A percentile compares a stretch with the other conserved stretches of the same genome.
phyloP scores from a whole-genome alignment of 306 rosid genomes.

The Alnus rubra region DNA sequence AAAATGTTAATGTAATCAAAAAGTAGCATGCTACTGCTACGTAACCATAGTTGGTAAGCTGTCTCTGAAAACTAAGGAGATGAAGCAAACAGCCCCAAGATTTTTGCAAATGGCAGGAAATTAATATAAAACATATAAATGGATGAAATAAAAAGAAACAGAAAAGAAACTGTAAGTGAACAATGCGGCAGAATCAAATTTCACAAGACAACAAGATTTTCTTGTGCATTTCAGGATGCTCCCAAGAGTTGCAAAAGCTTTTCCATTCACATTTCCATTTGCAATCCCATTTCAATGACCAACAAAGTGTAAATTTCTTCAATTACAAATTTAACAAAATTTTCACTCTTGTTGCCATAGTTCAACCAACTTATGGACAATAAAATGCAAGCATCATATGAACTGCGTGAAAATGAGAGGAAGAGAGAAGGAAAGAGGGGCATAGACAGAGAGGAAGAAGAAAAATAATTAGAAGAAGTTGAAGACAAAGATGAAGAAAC shows the following conservation, averaged over 20 bases:
- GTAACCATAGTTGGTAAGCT: not conserved
- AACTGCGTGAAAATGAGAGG: no score
- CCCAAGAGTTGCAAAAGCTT: not conserved
- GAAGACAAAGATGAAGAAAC: no score
- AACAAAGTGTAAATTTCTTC: not conserved
- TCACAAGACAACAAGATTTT: not conserved
- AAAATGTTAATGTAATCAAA: not conserved
- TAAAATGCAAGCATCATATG: not conserved
- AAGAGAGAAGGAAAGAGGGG: not conserved
- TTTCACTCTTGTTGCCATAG: not conserved
- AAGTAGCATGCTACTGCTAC: not conserved
- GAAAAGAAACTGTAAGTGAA: not conserved
- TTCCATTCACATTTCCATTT: not conserved
- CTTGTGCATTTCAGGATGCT: not conserved
- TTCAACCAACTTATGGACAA: not conserved
- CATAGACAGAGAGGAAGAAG: no score
- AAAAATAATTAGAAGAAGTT: no score
- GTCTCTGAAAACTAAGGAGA: not conserved
- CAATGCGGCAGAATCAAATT: constrained; percentile 6
- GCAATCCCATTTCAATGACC: not conserved
- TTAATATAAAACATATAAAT: constrained; percentile 4
- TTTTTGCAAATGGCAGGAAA: not conserved
- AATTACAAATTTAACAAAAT: not conserved
- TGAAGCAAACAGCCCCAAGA: not conserved
- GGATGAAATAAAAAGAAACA: constrained; percentile 16